A percentile compares a stretch with the other conserved stretches of the same genome.
Conservation (phyloP, 2,329 filamentous ascomycete genomes). For the Cadophora sp. region DNA sequence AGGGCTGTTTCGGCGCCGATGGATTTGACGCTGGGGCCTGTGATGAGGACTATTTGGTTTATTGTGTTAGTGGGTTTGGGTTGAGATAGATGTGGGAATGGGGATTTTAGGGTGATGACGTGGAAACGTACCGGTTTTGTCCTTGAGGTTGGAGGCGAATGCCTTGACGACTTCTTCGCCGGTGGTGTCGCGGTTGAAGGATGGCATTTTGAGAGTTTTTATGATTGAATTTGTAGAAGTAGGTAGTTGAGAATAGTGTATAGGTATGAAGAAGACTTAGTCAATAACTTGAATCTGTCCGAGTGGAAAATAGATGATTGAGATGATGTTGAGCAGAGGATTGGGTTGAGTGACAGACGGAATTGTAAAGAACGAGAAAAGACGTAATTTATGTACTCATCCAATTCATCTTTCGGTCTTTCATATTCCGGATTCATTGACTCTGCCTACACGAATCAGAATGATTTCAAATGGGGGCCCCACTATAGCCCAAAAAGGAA, state of each 20-base stretch:
- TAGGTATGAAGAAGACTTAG: no score
- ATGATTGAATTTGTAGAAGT: not conserved
- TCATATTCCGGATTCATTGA: not conserved
- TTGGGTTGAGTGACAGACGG: not conserved
- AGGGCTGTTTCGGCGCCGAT: conserved; percentile 35
- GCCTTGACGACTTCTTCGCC: conserved; percentile 29
- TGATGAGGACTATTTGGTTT: conserved; percentile 32
- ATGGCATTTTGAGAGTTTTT: conserved; percentile 23
- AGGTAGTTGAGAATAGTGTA: not conserved
- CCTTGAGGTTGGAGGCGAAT: conserved; percentile 39
- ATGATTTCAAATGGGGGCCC: not conserved
- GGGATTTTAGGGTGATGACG: no score
- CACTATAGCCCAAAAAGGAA: not conserved
- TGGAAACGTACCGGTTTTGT: conserved; percentile 44
- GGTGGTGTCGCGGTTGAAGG: conserved; percentile 28
- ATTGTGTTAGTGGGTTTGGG: not conserved
- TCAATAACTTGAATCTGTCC: no score
- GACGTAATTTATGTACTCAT: not conserved
- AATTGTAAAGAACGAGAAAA: not conserved
- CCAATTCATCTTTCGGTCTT: not conserved
- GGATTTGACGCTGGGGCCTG: conserved; percentile 28
- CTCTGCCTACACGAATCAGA: not conserved
- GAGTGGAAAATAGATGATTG: no score
- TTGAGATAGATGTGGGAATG: not conserved
- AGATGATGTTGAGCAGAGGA: not conserved